Evolutionary conservation across 768 basidiomycete genomes (phyloP).

Genomic region (Mycena alexandri): DNA sequence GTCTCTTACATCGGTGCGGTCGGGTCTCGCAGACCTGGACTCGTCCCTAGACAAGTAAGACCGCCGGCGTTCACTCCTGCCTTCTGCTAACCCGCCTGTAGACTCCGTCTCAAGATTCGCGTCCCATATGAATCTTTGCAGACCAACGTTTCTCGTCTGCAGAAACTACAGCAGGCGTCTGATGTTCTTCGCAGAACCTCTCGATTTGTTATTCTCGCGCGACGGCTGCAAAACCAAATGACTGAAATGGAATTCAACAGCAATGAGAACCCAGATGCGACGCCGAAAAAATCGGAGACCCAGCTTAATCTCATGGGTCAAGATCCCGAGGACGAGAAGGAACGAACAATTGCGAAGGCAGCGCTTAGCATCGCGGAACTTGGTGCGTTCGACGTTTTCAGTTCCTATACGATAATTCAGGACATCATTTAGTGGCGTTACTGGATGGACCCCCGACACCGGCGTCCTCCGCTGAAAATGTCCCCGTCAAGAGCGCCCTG

Average conservation of each 20-base stretch:
- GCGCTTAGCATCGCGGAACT: slow-evolving; percentile 96
- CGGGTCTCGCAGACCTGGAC: slow-evolving; percentile 81
- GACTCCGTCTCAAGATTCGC: slow-evolving; percentile 89
- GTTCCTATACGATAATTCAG: slow-evolving; percentile 1
- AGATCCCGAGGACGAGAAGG: slow-evolving; percentile 81
- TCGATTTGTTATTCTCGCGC: slow-evolving; percentile 86
- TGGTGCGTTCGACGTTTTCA: slow-evolving; percentile 60
- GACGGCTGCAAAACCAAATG: slow-evolving; percentile 90
- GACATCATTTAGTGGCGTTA: slow-evolving; percentile 57
- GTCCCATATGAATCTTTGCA: slow-evolving; percentile 84
- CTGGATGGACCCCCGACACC: slow-evolving; percentile 56
- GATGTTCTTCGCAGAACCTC: slow-evolving; percentile 88
- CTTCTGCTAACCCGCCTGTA: slow-evolving; percentile 48
- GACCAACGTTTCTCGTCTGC: slow-evolving; percentile 76
- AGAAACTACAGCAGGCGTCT: slow-evolving; percentile 84
- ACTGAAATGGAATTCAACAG: slow-evolving; percentile 65
- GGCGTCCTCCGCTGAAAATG: slow-evolving; percentile 8
- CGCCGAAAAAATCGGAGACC: slow-evolving; percentile 21
- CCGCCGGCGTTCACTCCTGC: slow-evolving; percentile 12
- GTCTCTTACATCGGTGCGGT: slow-evolving; percentile 74
- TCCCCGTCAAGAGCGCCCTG: slow-evolving; percentile 1
- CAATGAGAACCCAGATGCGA: slow-evolving; percentile 17
- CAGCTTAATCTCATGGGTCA: slow-evolving; percentile 35
- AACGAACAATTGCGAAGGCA: slow-evolving; percentile 91
- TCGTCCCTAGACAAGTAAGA: slow-evolving; percentile 81